Percentiles rank a stretch among this genome's conserved stretches.
Evolutionary conservation across 2,329 filamentous ascomycete species (phyloP).

Genomic region (Claviceps pazoutovae): DNA sequence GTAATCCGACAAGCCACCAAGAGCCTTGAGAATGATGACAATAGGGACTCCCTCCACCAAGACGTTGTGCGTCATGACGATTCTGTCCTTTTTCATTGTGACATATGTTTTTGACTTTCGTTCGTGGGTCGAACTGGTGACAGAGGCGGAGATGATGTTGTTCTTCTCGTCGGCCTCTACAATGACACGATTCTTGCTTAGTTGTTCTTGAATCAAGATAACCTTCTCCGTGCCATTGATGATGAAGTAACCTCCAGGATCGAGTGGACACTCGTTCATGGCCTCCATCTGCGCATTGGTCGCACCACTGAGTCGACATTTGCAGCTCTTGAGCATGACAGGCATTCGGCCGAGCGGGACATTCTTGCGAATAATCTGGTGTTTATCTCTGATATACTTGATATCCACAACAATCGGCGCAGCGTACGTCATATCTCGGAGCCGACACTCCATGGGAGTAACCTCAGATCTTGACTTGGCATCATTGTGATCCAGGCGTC

Average conservation of each 20-base stretch:
- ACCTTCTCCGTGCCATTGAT: slow-evolving; percentile 97
- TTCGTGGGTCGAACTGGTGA: slow-evolving; percentile 95
- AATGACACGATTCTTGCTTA: slow-evolving; percentile 98
- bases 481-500: slow-evolving; percentile 63
- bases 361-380: slow-evolving; percentile 58
- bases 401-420: slow-evolving; percentile 91
- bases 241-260: slow-evolving; percentile 96
- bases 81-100: slow-evolving; percentile 80
- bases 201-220: slow-evolving; percentile 92
- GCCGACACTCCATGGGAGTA: slow-evolving; percentile 88
- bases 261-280: slow-evolving; percentile 89
- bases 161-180: slow-evolving; percentile 90
- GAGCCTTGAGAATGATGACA: slow-evolving; percentile 80
- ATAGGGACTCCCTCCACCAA: slow-evolving; percentile 90
- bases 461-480: slow-evolving; percentile 58
- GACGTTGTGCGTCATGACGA: slow-evolving; percentile 85
- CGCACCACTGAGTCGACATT: slow-evolving; percentile 74
- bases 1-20: slow-evolving; percentile 86
- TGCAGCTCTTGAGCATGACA: slow-evolving; percentile 92
- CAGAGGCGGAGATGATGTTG: slow-evolving; percentile 84
- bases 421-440: slow-evolving; percentile 96
- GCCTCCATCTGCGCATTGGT: slow-evolving; percentile 78
- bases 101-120: slow-evolving; percentile 97
- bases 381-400: slow-evolving; percentile 71
- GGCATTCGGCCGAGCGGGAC: slow-evolving; percentile 83